Evolutionary conservation across 768 basidiomycete genomes (phyloP).

Genomic region (Lyophyllum atratum): DNA sequence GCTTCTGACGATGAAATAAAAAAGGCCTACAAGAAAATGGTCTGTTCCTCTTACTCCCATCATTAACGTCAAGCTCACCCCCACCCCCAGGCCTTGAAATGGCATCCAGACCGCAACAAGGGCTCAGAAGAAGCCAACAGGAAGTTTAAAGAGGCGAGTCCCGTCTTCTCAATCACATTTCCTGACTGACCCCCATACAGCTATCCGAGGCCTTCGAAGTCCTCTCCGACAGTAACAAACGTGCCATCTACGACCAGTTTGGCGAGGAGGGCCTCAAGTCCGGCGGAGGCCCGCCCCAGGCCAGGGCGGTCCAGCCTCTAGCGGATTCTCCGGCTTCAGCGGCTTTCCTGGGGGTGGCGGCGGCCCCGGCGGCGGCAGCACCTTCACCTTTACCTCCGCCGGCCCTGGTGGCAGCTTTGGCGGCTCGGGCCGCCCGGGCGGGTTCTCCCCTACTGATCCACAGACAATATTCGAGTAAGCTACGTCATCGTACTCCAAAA

Average conservation of each 20-base stretch:
- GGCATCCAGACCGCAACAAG: slow-evolving; percentile 91
- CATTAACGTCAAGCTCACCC: slow-evolving; percentile 10
- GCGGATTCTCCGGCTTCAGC: slow-evolving; percentile 28
- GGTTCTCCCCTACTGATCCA: slow-evolving; percentile 79
- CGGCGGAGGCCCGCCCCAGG: slow-evolving; percentile 57
- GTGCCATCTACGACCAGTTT: slow-evolving; percentile 86
- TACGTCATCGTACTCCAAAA: background rate
- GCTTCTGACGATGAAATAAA: slow-evolving; percentile 89
- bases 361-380: slow-evolving; percentile 42
- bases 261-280: slow-evolving; percentile 95
- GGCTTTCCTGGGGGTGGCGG: slow-evolving; percentile 45
- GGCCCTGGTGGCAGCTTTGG: slow-evolving; percentile 50
- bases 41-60: slow-evolving; percentile 27
- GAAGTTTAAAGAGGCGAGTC: slow-evolving; percentile 87
- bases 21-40: slow-evolving; percentile 95
- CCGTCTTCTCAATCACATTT: background rate
- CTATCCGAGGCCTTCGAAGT: slow-evolving; percentile 97
- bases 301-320: slow-evolving; percentile 43
- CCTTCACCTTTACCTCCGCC: slow-evolving; percentile 54
- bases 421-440: slow-evolving; percentile 32
- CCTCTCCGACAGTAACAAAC: slow-evolving; percentile 84
- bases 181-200: slow-evolving; percentile 35
- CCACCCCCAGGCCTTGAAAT: slow-evolving; percentile 72
- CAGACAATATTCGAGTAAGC: slow-evolving; percentile 88
- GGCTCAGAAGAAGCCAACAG: slow-evolving; percentile 83